Evolutionary conservation across 2,329 filamentous ascomycete genomes (phyloP).

Genomic region (Fusarium acutatum): DNA sequence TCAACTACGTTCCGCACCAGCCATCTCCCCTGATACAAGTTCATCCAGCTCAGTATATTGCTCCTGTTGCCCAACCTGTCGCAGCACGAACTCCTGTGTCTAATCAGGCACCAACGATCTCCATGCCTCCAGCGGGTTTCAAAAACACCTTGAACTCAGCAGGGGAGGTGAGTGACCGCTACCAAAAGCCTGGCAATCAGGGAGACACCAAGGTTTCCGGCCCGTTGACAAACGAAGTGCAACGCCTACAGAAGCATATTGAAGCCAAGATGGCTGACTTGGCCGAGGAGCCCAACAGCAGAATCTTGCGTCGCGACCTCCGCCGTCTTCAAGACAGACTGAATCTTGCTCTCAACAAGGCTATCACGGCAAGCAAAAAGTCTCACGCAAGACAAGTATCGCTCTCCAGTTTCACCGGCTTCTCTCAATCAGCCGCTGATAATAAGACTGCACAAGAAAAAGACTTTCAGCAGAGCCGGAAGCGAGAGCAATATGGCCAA

Average conservation of each 20-base stretch:
- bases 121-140: neutral
- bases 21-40: conserved; percentile 6
- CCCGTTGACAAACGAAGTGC: conserved; percentile 32
- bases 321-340: conserved; percentile 43
- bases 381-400: neutral
- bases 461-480: neutral
- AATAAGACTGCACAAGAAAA: neutral
- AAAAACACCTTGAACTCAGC: neutral
- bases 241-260: conserved; percentile 41
- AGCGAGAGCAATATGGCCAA: neutral
- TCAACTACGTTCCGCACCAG: conserved; percentile 26
- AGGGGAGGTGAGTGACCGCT: neutral
- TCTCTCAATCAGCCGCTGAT: neutral
- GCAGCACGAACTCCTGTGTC: neutral
- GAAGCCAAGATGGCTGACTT: conserved; percentile 40
- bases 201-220: neutral
- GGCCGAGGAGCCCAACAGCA: conserved; percentile 33
- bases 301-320: conserved; percentile 35
- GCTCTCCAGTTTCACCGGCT: neutral
- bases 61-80: neutral
- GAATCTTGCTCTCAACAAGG: conserved; percentile 43
- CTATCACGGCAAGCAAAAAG: conserved; percentile 19
- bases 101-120: neutral
- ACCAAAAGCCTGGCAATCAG: neutral
- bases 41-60: conserved; percentile 19